Percentiles rank a stretch among this genome's conserved stretches.
phyloP scores from a whole-genome alignment of 2,329 filamentous ascomycete species.

The Geosmithia putterillii region DNA sequence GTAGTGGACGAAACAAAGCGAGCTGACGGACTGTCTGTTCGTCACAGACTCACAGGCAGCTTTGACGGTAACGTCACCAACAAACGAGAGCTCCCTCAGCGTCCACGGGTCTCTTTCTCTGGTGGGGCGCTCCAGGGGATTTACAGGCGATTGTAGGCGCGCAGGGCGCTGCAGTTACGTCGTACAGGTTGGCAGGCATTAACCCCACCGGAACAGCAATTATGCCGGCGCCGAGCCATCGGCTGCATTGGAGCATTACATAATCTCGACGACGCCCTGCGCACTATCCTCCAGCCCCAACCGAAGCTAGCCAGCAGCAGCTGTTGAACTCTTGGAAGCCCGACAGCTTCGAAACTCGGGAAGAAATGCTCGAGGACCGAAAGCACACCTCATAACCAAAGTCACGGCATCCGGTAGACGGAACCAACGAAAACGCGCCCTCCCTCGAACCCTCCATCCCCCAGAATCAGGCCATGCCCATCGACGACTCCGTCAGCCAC shows the following conservation, averaged over 20 bases:
- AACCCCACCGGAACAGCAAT: constrained; percentile 3
- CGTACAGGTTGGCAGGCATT: no score
- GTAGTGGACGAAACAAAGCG: not conserved
- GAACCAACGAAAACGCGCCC: not conserved
- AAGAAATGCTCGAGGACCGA: not conserved
- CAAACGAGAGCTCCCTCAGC: not conserved
- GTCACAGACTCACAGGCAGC: constrained; percentile 1
- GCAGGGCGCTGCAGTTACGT: no score
- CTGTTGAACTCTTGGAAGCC: not conserved
- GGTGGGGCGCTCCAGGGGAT: not conserved
- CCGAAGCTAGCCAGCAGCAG: not conserved
- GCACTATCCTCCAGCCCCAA: not conserved
- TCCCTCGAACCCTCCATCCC: not conserved
- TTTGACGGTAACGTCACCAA: not conserved
- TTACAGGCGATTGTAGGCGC: not conserved
- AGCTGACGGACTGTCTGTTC: not conserved
- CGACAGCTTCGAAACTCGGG: not conserved
- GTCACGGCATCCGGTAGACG: not conserved
- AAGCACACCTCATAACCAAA: not conserved
- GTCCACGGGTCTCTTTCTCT: not conserved
- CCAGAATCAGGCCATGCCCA: constrained; percentile 37
- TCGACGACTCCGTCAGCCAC: constrained; percentile 34
- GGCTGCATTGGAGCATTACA: no score
- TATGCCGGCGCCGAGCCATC: not conserved
- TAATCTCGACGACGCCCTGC: not conserved